Evolutionary conservation across 2,329 filamentous ascomycete genomes (phyloP).

Genomic region (Xylariaceae sp.): DNA sequence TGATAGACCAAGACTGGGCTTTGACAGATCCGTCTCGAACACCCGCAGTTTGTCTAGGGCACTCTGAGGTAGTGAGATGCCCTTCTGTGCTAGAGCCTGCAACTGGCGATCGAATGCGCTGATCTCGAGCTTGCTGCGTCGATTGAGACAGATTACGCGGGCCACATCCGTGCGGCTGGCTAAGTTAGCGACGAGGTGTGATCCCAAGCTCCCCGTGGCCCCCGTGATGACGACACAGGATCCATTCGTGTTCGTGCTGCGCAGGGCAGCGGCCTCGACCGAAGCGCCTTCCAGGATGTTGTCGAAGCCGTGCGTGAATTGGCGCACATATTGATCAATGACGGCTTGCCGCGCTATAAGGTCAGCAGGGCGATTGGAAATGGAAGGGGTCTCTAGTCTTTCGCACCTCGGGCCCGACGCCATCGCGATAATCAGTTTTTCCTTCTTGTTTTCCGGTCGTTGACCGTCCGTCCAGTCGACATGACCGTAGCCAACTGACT

Average conservation of each 20-base stretch:
- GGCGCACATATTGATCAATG: constrained; percentile 9
- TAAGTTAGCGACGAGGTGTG: constrained; percentile 9
- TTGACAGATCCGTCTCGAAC: constrained; percentile 49
- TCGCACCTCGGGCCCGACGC: constrained; percentile 28
- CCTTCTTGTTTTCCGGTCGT: constrained; percentile 34
- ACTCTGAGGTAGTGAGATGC: constrained; percentile 16
- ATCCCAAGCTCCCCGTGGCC: constrained; percentile 22
- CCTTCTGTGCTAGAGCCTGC: constrained; percentile 16
- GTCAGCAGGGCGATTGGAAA: constrained; percentile 14
- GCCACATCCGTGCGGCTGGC: constrained; percentile 1
- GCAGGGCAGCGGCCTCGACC: constrained; percentile 29
- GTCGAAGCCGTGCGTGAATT: constrained; percentile 10
- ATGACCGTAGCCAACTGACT: constrained; percentile 36
- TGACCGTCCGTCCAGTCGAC: constrained; percentile 43
- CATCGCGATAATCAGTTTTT: constrained; percentile 42
- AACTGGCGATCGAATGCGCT: constrained; percentile 25
- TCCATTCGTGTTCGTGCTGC: background rate
- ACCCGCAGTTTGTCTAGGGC: constrained; percentile 47
- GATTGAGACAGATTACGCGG: constrained; percentile 19
- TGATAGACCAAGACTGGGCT: constrained; percentile 51
- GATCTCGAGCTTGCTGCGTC: constrained; percentile 21
- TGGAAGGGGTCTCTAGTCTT: constrained; percentile 4
- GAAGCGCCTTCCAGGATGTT: background rate
- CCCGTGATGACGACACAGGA: constrained; percentile 48
- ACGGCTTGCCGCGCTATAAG: constrained; percentile 12